Evolutionary conservation across 176 grass and related monocot genomes (phyloP).

Genomic region (Raddia guianensis): DNA sequence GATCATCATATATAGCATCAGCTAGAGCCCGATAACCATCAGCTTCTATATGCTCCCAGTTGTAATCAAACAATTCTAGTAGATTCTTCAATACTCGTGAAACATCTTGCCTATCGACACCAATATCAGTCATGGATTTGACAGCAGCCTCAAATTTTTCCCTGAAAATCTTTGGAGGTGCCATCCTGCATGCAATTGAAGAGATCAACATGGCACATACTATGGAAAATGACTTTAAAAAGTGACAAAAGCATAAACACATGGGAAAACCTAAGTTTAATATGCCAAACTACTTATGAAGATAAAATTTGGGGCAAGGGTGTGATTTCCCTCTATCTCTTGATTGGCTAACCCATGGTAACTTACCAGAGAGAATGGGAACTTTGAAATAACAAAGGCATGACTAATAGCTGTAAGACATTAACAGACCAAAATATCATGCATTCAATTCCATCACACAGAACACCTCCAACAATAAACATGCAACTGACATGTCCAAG

Average conservation of each 20-base stretch:
- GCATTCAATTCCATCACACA: slow-evolving; percentile 3
- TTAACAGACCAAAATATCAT: background rate
- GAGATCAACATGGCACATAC: slow-evolving; percentile 14
- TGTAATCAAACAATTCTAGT: slow-evolving; percentile 48
- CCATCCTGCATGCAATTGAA: slow-evolving; percentile 41
- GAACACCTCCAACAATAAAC: background rate
- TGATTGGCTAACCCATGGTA: no score
- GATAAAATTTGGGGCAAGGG: background rate
- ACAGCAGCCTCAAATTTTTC: slow-evolving; percentile 42
- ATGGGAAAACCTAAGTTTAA: background rate
- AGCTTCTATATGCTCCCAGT: slow-evolving; percentile 87
- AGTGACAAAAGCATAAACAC: slow-evolving; percentile 4
- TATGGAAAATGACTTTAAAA: slow-evolving; percentile 2
- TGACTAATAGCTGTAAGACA: background rate
- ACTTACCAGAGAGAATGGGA: no score
- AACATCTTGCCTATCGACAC: slow-evolving; percentile 34
- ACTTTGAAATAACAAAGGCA: background rate
- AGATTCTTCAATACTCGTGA: slow-evolving; percentile 52
- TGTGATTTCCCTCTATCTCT: no score
- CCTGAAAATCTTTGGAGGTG: background rate
- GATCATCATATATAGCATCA: slow-evolving; percentile 52
- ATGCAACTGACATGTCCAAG: slow-evolving; percentile 19
- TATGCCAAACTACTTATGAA: slow-evolving; percentile 8
- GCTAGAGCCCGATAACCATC: slow-evolving; percentile 61
- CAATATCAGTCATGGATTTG: slow-evolving; percentile 48